These are phyloP conservation scores for Myxozyma geophila DNA, from an alignment of 805 yeast genomes.

Conservation along the genomic window DNA sequence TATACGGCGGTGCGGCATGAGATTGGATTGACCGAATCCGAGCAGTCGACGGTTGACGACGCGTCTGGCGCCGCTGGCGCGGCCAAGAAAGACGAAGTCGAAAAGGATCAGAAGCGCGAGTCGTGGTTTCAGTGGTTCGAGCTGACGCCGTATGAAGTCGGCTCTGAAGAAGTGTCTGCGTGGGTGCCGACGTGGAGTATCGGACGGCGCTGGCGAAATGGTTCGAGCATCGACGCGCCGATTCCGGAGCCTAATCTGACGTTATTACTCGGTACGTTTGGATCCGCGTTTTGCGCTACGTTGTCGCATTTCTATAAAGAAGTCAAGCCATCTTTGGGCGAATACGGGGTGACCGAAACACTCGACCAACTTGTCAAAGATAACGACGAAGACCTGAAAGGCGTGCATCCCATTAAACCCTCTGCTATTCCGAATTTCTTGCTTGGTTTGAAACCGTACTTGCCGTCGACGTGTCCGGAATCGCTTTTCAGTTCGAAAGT, in stretches of 20 bases:
- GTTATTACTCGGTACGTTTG: constrained; percentile 38
- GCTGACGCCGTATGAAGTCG: constrained; percentile 39
- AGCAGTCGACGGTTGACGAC: constrained; percentile 19
- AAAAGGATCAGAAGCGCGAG: constrained; percentile 8
- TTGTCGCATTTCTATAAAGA: constrained; percentile 37
- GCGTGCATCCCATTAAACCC: constrained; percentile 38
- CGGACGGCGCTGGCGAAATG: constrained; percentile 35
- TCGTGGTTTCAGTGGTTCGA: constrained; percentile 40
- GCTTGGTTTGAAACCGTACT: constrained; percentile 30
- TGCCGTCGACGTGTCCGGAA: constrained; percentile 34
- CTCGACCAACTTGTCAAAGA: constrained; percentile 31
- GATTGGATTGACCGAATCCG: constrained; percentile 29
- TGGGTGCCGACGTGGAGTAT: constrained; percentile 41
- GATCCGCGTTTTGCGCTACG: constrained; percentile 41
- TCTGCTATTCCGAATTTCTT: constrained; percentile 37
- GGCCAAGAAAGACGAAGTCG: constrained; percentile 1
- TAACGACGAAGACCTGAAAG: constrained; percentile 35
- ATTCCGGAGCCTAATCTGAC: constrained; percentile 36
- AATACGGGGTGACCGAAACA: constrained; percentile 14
- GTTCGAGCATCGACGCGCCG: constrained; percentile 27
- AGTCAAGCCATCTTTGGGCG: constrained; percentile 34
- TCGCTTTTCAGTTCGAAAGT: constrained; percentile 20
- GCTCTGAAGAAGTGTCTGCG: constrained; percentile 38
- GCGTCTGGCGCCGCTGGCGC: not conserved
- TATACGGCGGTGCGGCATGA: constrained; percentile 40